phyloP scores from a whole-genome alignment of 768 basidiomycete species.

The Clavaria fumosa region DNA sequence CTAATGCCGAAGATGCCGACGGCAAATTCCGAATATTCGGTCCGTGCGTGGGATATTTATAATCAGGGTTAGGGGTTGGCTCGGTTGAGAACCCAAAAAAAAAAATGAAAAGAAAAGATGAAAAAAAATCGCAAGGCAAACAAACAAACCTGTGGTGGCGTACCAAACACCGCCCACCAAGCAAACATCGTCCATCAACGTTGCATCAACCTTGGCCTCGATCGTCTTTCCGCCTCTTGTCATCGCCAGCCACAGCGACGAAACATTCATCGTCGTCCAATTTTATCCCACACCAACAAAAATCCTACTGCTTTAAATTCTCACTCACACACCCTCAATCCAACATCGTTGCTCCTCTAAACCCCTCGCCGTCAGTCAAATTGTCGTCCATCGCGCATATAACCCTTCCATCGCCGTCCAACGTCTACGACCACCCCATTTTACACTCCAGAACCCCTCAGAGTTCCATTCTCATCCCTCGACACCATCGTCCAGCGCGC shows the following conservation, averaged over 20 bases:
- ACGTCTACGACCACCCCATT: not conserved
- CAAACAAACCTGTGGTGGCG: too few species aligned
- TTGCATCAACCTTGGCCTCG: not conserved
- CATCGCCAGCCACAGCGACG: constrained; percentile 17
- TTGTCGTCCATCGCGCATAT: not conserved
- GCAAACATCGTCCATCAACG: not conserved
- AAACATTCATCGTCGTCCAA: constrained; percentile 12
- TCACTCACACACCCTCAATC: not conserved
- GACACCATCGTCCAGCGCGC: constrained; percentile 6
- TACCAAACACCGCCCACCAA: too few species aligned
- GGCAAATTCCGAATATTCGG: not conserved
- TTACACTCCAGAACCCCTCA: not conserved
- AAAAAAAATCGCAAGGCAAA: too few species aligned
- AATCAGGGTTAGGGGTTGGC: constrained; percentile 6
- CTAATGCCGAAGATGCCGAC: too few species aligned
- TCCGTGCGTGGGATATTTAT: constrained; percentile 4
- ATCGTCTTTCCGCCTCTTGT: constrained; percentile 14
- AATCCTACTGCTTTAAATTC: not conserved
- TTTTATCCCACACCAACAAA: not conserved
- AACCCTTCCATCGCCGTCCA: not conserved
- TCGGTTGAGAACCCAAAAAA: not conserved
- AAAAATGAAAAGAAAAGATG: not conserved
- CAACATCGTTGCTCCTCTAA: not conserved
- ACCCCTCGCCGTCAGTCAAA: not conserved
- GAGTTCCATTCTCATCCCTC: constrained; percentile 5